Evolutionary conservation across 441 rosid species (phyloP), one percentile per base, ranked within the genome.

Genomic region (Corymbia citriodora): DNA sequence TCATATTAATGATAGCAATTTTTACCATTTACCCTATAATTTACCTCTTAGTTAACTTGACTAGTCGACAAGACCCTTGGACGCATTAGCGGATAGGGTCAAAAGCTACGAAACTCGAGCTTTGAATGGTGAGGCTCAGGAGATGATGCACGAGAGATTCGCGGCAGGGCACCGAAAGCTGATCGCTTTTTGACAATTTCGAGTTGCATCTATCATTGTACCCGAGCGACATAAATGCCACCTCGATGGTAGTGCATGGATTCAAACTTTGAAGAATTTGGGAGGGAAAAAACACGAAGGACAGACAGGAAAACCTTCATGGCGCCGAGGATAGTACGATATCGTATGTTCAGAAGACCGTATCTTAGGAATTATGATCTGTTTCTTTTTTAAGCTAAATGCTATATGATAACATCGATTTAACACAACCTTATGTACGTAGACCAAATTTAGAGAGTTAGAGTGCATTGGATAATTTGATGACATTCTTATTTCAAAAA

Each of bases 111-210:
- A 59, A 27, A 40, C 50, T 55, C 70, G 89, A 87, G 70, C 31
- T 74, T 6, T 48, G 7, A 74, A 21, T 7, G 82, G 45, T 23
- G 45, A 57, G 87, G 45, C 33, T 31, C 33, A 50, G 82, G 70
- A 65, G 57, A 27, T 17, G 57, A 27, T 17, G 15, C 21, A 61
- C 93, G 88, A 63, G 88, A 63, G 89, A 92, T 89, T 91, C 87
- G 79, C 68, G 94, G 90, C 33, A n/a, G 36, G 50, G 89, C 93
- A 91, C 96, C 95, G 94, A 94, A 94, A 94, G 95, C 86, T 79
- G 65, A 68, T 90, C 74, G 63, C 92, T 90, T 90, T 87, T 74
- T 55, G 55, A 48, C 48, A 17, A 48, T 40, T 74, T 13, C 70
- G 70, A 36, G n/a, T 9, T n/a, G 72, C 72, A 21, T 74, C 83